These are phyloP conservation scores for Colletotrichum salicis DNA, from an alignment of 2,329 filamentous ascomycete species.

Conservation along the genomic window DNA sequence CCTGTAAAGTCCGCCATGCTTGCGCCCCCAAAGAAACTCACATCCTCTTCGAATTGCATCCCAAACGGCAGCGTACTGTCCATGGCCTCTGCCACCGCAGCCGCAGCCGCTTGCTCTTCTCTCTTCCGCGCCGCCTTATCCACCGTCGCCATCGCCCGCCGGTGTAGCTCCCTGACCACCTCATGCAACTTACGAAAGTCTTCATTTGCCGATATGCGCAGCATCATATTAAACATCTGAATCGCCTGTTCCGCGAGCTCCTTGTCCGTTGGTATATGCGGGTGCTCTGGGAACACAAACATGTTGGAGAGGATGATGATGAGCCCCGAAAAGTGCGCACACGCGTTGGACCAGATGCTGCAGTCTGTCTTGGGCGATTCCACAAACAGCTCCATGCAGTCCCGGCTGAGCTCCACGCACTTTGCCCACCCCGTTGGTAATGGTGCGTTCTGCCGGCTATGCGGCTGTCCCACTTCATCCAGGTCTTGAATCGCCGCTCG, in stretches of 20 bases:
- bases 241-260: conserved; percentile 42
- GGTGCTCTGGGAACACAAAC: conserved; percentile 42
- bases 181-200: conserved; percentile 24
- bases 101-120: conserved; percentile 14
- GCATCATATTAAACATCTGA: conserved; percentile 41
- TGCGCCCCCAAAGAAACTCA: conserved; percentile 11
- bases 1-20: neutral
- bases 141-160: conserved; percentile 31
- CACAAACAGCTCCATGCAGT: conserved; percentile 47
- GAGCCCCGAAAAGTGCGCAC: conserved; percentile 46
- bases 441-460: conserved; percentile 33
- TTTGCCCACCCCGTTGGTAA: conserved; percentile 45
- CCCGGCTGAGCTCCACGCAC: conserved; percentile 47
- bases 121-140: conserved; percentile 7
- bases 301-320: conserved; percentile 48
- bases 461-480: conserved; percentile 11
- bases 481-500: conserved; percentile 40
- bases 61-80: conserved; percentile 17
- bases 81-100: neutral
- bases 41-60: conserved; percentile 26
- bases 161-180: conserved; percentile 34
- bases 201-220: neutral
- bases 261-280: conserved; percentile 41
- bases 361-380: conserved; percentile 44
- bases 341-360: conserved; percentile 44